Base-by-base conservation (phyloP, 352 stramenopile species). In the Porosira glacialis region DNA sequence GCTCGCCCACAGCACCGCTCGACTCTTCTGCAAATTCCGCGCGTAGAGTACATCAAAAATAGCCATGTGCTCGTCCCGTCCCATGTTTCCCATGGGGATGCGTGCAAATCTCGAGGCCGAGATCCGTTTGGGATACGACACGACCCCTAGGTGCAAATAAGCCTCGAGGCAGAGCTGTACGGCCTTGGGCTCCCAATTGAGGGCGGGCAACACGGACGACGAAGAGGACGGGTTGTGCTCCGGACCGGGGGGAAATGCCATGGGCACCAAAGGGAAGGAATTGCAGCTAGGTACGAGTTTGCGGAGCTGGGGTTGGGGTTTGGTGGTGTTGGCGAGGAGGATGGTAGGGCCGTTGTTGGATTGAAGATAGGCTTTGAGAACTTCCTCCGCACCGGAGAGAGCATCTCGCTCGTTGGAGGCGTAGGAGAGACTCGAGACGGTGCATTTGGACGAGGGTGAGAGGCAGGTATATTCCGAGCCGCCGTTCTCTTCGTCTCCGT, bases 1-100 rank as follows among this genome's bases (percentile, higher is more conserved):
- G 28, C 93, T 97, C 35, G 96, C 95, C 96, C 96, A 99, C 70
- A 96, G 94, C 15, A 98, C 27, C 65, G 97, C 93, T 59, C 97
- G 93, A 78, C 97, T 94, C 69, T 95, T 95, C 36, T 76, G 76
- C 44, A 98, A 81, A 21, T 95, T 87, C 19, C 96, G 88, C 8
- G 85, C 91, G 69, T 97, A 97, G 24, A 97, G 70, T 0, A 96
- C 94, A 74, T 99, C 96, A 45, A 95, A 93, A 50, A 98, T 93
- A 10, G 88, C 87, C 15, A 95, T 87, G 26, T 91, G 89, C 50
- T 95, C 88, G 53, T 98, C 95, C 5, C 88, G 85, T 1, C 87
- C 92, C 31, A 98, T 88, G 78, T 98, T 98, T 2, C 94, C 94
- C 3, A 98, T 82, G 2, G 96, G 96, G 30, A 99, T 67, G 57